phyloP scores from a whole-genome alignment of 2,329 filamentous ascomycete genomes.

The Diaporthe helianthi region DNA sequence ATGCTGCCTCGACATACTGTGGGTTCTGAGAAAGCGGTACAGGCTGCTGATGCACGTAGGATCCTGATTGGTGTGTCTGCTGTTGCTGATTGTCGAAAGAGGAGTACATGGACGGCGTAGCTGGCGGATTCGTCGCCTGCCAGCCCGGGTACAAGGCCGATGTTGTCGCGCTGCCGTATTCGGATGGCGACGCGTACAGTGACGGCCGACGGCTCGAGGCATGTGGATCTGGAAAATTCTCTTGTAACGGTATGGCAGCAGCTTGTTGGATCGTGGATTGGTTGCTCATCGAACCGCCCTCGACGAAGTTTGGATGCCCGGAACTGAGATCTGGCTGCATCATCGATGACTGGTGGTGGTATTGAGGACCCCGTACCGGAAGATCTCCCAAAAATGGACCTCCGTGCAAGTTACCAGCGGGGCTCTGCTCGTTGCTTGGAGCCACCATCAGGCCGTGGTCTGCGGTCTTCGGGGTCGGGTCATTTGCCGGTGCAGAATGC shows the following conservation, averaged over 20 bases:
- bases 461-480: slow-evolving; percentile 46
- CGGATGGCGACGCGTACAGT: slow-evolving; percentile 50
- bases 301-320: slow-evolving; percentile 51
- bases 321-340: slow-evolving; percentile 51
- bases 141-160: slow-evolving; percentile 52
- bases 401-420: slow-evolving; percentile 43
- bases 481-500: slow-evolving; percentile 43
- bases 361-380: slow-evolving; percentile 52
- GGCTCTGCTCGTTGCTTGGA: slow-evolving; percentile 47
- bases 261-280: slow-evolving; percentile 46
- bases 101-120: slow-evolving; percentile 53
- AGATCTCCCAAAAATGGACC: slow-evolving; percentile 52
- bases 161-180: slow-evolving; percentile 52
- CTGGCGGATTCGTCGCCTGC: slow-evolving; percentile 53
- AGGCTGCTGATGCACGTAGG: slow-evolving; percentile 42
- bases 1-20: slow-evolving; percentile 39
- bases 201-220: slow-evolving; percentile 55
- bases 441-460: slow-evolving; percentile 45
- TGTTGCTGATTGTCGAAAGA: slow-evolving; percentile 50
- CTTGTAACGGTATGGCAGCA: slow-evolving; percentile 49
- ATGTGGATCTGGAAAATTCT: slow-evolving; percentile 55
- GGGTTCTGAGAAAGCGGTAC: slow-evolving; percentile 40
- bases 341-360: slow-evolving; percentile 45
- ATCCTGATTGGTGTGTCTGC: slow-evolving; percentile 37
- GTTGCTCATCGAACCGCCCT: slow-evolving; percentile 45